phyloP scores from a whole-genome alignment of 371 early-diverging fungal species.

The Saksenaea oblongispora region DNA sequence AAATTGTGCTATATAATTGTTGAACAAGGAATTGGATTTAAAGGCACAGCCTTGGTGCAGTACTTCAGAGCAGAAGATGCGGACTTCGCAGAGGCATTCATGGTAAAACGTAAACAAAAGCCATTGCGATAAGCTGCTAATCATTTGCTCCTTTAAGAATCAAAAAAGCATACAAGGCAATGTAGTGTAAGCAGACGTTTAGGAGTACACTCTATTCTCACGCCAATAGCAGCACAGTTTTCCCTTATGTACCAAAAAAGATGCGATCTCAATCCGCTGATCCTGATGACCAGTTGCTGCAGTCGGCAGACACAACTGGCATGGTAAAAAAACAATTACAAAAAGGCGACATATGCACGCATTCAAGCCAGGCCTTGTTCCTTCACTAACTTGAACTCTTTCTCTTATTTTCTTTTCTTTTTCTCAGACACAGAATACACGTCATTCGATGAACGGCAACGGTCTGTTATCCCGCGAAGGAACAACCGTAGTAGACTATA shows the following conservation, averaged over 20 bases:
- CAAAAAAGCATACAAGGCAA: constrained; percentile 1
- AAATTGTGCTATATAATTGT: constrained; percentile 37
- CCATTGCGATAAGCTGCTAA: not conserved
- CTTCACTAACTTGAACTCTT: not conserved
- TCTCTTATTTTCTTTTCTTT: not conserved
- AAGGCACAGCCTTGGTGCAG: constrained; percentile 48
- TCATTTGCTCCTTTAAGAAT: not conserved
- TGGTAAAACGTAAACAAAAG: constrained; percentile 32
- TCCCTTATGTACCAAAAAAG: constrained; percentile 19
- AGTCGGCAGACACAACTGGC: not conserved
- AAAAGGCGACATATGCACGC: too few relatives aligned
- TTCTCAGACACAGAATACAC: not conserved
- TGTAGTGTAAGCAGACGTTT: not conserved
- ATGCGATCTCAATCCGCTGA: constrained; percentile 13
- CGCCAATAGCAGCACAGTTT: constrained; percentile 7
- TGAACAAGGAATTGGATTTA: constrained; percentile 34
- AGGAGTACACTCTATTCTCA: not conserved
- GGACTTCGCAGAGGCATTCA: constrained; percentile 28
- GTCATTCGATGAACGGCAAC: not conserved
- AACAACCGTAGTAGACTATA: constrained; percentile 28
- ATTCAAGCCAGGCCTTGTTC: too few relatives aligned
- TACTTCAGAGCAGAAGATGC: constrained; percentile 41
- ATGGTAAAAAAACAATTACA: not conserved
- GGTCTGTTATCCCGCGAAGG: not conserved
- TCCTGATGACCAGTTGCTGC: not conserved